These are phyloP conservation scores for Globisporangium recalcitrans DNA, from an alignment of 352 stramenopile species.

Conservation along the genomic window DNA sequence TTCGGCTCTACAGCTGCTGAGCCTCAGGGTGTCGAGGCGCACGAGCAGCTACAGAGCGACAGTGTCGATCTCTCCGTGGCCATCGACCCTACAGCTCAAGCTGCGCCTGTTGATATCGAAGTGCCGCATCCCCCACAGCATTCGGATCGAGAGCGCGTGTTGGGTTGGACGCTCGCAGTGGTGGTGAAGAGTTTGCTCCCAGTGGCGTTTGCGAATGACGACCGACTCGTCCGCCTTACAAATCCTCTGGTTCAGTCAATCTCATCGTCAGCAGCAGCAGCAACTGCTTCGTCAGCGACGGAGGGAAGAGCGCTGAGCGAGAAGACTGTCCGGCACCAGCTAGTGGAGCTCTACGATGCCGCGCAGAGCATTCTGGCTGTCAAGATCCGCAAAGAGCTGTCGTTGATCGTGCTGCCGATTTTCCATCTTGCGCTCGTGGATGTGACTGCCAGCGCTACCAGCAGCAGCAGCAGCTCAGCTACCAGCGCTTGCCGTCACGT, in stretches of 20 bases:
- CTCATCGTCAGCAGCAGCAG: neutral
- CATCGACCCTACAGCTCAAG: neutral
- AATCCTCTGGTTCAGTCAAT: neutral
- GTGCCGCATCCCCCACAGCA: neutral
- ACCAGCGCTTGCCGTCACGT: neutral
- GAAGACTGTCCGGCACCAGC: constrained; percentile 9
- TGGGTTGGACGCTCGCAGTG: constrained; percentile 14
- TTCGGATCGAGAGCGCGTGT: neutral
- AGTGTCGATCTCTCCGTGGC: neutral
- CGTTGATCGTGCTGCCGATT: neutral
- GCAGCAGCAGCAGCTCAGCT: neutral
- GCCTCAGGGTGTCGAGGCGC: neutral
- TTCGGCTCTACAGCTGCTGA: too few relatives aligned
- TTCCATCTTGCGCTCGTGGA: constrained; percentile 13
- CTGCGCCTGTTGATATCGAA: neutral
- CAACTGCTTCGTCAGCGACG: too few relatives aligned
- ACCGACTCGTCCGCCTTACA: neutral
- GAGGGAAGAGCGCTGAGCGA: neutral
- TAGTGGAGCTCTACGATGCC: constrained; percentile 12
- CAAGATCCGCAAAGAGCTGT: constrained; percentile 1
- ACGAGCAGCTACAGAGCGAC: constrained; percentile 6
- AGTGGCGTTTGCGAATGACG: constrained; percentile 11
- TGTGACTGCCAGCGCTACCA: neutral
- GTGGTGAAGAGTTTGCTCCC: constrained; percentile 17
- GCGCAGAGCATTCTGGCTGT: neutral